Evolutionary conservation across 352 stramenopile genomes (phyloP), one percentile per base, ranked within the genome.

Genomic region (Phytophthora macrochlamydospora): DNA sequence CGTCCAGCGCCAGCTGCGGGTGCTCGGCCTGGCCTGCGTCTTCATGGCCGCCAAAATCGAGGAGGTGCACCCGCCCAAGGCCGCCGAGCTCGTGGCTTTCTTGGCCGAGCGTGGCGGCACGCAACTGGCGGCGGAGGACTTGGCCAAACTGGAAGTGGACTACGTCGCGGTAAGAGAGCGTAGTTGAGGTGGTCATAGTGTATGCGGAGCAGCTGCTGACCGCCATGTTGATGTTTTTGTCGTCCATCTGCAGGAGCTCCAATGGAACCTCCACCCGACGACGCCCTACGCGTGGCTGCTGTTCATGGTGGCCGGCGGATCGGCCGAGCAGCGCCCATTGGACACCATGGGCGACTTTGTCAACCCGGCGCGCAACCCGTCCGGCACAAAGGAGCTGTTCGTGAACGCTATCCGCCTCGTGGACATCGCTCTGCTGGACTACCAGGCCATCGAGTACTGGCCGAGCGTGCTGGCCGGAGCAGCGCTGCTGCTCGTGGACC

Each of bases 21-120:
- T 90, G 37, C 57, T 91, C 14, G 82, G 81, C 1, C 52, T 92
- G 35, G 65, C 66, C 14, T 92, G 83, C 51, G 85, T 93, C 44
- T 93, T 92, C 62, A 90, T 93, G 72, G 85, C 85, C n/a, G 83
- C 83, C 49, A 93, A 93, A 78, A 93, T 93, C 56, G 85, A 93
- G 64, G 85, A 93, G 53, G 83, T 93, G 11, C 82, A 92, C 44
- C 85, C 85, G 24, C 85, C 85, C 29, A 93, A 93, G 62, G 80
- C 80, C 0, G 78, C 76, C 4, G 85, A 93, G 31, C 69, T 93
- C n/a, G 82, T 79, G 5, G 67, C 75, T 28, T 92, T 78, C 65
- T 70, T 90, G 51, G 76, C 80, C 13, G 73, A 90, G 28, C 68
- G 77, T 31, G 81, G 83, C 11, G 72, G 55, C 7, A 70, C 83